Base-by-base conservation (phyloP, 2,329 filamentous ascomycete species). In the Juglanconis oblonga region DNA sequence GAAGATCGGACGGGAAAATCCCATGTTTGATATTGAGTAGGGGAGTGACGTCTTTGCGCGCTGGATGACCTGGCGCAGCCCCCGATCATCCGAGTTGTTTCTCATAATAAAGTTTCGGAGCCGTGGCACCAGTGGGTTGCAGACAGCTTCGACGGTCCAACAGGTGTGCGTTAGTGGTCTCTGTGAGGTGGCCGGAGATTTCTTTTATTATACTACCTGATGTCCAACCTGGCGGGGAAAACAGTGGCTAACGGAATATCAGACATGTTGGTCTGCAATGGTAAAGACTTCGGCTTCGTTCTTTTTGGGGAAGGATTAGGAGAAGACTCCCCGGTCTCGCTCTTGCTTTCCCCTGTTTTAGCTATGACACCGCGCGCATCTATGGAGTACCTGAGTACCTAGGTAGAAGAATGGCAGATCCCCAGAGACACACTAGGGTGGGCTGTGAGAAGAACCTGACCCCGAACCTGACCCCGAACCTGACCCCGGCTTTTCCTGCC, bases 61-160 rank as follows among this genome's bases (percentile, higher is more conserved):
- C 36, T 17, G n/a, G 29, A 48, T 33, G 38, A 11, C n/a, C 13
- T 14, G 36, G 17, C 32, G n/a, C 32, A n/a, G 29, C 31, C 6
- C 11, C 51, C 14, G 36, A 38, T 38, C 51, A 53, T 36, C 51
- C 17, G 51, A 44, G 36, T 40, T 42, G 11, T 33, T 14, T 17
- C 17, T 31, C 4, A 31, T 5, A 38, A 24, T 24, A 24, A 24
- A 24, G 24, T 24, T 24, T 24, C 24, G 24, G 24, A 24, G 48
- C 32, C 58, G 58, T 62, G 60, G 60, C 53, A 59, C 57, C 52
- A 56, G 52, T 54, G 51, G 49, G 13, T 35, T 32, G 6, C 11
- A 45, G 50, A 50, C 42, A 47, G 42, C 53, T 24, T 35, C 24
- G 44, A 36, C 31, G n/a, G 35, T 14, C 38, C 11, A 42, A 42